phyloP scores from a whole-genome alignment of 1,284 basidiomycete genomes.

The Cutaneotrichosporon sp. region DNA sequence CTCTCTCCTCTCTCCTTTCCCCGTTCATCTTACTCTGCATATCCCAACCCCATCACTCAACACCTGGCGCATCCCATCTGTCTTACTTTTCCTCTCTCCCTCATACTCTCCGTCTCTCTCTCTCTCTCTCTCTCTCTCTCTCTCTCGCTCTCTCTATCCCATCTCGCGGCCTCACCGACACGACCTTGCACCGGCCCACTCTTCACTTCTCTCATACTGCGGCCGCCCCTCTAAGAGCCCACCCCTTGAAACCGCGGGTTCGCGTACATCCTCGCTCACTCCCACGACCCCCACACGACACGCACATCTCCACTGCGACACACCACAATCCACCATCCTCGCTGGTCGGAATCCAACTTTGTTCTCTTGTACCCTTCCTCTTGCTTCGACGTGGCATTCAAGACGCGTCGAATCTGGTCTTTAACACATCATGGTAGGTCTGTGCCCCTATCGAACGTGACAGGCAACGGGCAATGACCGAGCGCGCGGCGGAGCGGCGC shows the following conservation, averaged over 20 bases:
- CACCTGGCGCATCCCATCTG: neutral
- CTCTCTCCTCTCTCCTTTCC: conserved; percentile 1
- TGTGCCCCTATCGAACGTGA: neutral
- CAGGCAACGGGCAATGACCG: neutral
- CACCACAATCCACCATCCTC: neutral
- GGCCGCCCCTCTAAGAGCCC: too few species aligned
- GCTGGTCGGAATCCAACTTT: neutral
- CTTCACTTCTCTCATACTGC: neutral
- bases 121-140: too few species aligned
- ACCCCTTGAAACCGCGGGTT: neutral
- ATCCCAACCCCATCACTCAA: too few species aligned
- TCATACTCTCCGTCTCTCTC: too few species aligned
- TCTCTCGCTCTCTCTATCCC: neutral
- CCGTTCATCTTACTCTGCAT: neutral
- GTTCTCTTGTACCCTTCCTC: neutral
- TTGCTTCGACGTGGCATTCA: neutral
- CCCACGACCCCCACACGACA: neutral
- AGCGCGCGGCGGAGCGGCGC: neutral
- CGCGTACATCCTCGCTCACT: neutral
- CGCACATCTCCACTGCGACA: neutral
- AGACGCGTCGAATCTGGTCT: neutral
- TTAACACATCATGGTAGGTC: conserved; percentile 4
- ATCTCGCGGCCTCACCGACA: neutral
- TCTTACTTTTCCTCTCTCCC: too few species aligned
- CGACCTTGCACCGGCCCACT: neutral